These are phyloP conservation scores for Sugiyamaella floridensis DNA, from an alignment of 805 yeast genomes.

Conservation along the genomic window DNA sequence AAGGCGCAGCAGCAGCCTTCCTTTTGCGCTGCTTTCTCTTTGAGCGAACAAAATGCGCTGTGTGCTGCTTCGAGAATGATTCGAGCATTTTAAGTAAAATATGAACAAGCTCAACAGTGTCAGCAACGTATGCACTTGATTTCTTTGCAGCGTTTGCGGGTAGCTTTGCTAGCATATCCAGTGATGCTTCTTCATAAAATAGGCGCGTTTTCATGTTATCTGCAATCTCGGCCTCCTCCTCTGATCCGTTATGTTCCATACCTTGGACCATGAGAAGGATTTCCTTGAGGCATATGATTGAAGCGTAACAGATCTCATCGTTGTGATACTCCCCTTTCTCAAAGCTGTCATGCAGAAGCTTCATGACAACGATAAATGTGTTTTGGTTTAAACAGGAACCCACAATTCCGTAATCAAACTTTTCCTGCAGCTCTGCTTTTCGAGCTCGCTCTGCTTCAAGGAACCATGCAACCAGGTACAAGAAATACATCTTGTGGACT, in stretches of 20 bases:
- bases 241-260: conserved; percentile 36
- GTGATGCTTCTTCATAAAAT: conserved; percentile 58
- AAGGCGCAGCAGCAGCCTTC: conserved; percentile 4
- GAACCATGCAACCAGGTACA: conserved; percentile 68
- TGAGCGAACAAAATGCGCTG: conserved; percentile 42
- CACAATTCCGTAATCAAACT: conserved; percentile 27
- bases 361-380: conserved; percentile 47
- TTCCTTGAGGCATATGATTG: conserved; percentile 60
- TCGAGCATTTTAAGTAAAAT: conserved; percentile 63
- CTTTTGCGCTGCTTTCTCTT: conserved; percentile 34
- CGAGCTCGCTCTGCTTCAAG: conserved; percentile 51
- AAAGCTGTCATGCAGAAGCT: conserved; percentile 33
- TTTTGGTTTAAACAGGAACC: conserved; percentile 51
- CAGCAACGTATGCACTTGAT: conserved; percentile 54
- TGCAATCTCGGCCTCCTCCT: conserved; percentile 46
- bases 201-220: conserved; percentile 57
- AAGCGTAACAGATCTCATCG: conserved; percentile 61
- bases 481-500: conserved; percentile 39
- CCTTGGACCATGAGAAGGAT: conserved; percentile 42
- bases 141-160: conserved; percentile 60
- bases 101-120: conserved; percentile 58
- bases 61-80: conserved; percentile 51
- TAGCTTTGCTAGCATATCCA: conserved; percentile 49
- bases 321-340: conserved; percentile 32
- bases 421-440: conserved; percentile 14